phyloP scores from a whole-genome alignment of 2,329 filamentous ascomycete genomes.

The Onygenales sp. region DNA sequence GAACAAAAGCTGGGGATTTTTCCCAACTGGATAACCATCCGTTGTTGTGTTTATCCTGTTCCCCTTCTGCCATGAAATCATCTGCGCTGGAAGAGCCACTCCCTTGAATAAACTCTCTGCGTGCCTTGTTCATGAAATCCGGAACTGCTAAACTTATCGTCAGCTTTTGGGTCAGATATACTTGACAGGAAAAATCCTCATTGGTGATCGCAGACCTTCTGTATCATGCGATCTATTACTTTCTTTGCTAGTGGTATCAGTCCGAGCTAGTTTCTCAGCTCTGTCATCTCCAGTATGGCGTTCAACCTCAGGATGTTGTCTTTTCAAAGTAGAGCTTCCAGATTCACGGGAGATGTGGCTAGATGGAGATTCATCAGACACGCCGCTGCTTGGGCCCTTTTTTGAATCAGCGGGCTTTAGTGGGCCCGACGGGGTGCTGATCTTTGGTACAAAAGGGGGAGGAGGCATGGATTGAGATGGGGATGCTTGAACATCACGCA shows the following conservation, averaged over 20 bases:
- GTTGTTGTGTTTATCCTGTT: not conserved
- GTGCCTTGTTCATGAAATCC: not conserved
- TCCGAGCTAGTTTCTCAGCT: not conserved
- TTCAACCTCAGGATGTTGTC: constrained; percentile 1
- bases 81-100: not conserved
- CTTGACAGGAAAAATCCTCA: not conserved
- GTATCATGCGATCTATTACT: not conserved
- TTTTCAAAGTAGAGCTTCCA: not conserved
- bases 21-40: not conserved
- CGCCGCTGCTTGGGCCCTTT: not conserved
- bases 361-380: not conserved
- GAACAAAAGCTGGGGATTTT: not conserved
- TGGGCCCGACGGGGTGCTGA: not conserved
- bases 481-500: not conserved
- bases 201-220: not conserved
- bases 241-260: not conserved
- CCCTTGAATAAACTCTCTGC: not conserved
- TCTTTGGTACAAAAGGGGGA: not conserved
- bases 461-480: not conserved
- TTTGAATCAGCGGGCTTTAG: not conserved
- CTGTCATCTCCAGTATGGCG: not conserved
- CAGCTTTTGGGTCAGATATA: not conserved
- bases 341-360: not conserved
- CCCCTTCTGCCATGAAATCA: not conserved
- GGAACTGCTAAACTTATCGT: not conserved